Conservation (phyloP, 331 rosid genomes). For the Cydonia oblonga region DNA sequence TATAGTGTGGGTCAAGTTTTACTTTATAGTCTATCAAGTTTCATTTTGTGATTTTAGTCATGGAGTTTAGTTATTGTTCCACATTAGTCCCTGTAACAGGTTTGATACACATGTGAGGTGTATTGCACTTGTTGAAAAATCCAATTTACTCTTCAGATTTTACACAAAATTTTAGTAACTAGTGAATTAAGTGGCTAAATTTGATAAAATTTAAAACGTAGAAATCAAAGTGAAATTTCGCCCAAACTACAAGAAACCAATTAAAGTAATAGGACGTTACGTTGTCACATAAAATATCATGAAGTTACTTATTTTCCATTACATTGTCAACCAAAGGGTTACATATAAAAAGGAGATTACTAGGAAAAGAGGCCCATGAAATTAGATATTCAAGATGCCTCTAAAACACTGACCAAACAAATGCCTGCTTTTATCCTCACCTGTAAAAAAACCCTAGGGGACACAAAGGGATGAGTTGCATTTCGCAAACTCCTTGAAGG, state of each 20-base stretch:
- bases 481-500: conserved; percentile 16
- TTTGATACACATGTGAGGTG: neutral
- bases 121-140: too few relatives aligned
- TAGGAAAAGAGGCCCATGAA: conserved; percentile 16
- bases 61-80: too few relatives aligned
- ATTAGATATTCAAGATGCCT: neutral
- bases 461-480: conserved; percentile 12
- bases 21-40: too few relatives aligned
- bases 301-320: conserved; percentile 10
- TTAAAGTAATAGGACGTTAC: neutral
- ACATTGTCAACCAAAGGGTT: conserved; percentile 7
- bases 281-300: neutral
- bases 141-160: neutral
- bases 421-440: conserved; percentile 28
- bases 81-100: neutral
- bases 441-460: conserved; percentile 28
- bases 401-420: conserved; percentile 22
- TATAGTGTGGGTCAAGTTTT: neutral
- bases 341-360: conserved; percentile 15
- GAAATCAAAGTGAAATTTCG: neutral
- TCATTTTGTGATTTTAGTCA: too few relatives aligned
- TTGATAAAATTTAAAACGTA: neutral
- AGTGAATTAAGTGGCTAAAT: neutral
- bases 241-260: neutral
- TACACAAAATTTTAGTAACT: too few relatives aligned